Evolutionary conservation across 805 yeast genomes (phyloP), one percentile per base, ranked within the genome.

Genomic region (Candida wancherniae): DNA sequence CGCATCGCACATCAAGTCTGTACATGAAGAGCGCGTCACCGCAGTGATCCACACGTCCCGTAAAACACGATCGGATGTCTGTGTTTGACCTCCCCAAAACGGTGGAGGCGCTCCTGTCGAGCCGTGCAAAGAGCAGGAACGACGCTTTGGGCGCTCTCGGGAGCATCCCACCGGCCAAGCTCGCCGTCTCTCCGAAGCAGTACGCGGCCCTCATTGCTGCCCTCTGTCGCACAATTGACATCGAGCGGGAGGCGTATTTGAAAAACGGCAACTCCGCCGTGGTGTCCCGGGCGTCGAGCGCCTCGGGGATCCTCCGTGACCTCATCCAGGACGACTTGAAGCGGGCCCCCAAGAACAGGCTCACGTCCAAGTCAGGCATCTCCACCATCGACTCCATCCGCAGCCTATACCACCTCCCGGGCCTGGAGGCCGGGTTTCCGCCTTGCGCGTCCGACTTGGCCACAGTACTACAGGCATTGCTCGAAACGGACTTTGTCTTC

Each of bases 211-310:
- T 63, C 19, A 29, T 44, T 6, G 36, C 37, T n/a, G 53, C 58
- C 5, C 36, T 58, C 3, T 43, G 59, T n/a, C 42, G 40, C 9
- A 37, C 52, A 49, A 29, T 50, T 41, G 63, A 56, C 18, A 42
- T 42, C 10, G 80, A 75, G 35, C 47, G 56, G n/a, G 41, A 48
- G 1, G 23, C 51, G 3, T 60, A 48, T 36, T 55, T 28, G 12
- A 50, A 48, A 33, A 52, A 36, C 26, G 41, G 44, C 5, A 32
- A 66, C 0, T 29, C 41, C 7, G 39, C 60, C 4, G 53, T 53
- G 3, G 57, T 53, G 15, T 34, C 38, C 7, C 45, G 69, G 30
- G 44, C 61, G 6, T 42, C 58, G 12, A 47, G 42, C 11, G 64
- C 60, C 1, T 55, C 64, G 5, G 57, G 53, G 25, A 31, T 54